These are phyloP conservation scores for Emericellopsis cladophorae DNA, from an alignment of 2,329 filamentous ascomycete genomes.

Conservation along the genomic window DNA sequence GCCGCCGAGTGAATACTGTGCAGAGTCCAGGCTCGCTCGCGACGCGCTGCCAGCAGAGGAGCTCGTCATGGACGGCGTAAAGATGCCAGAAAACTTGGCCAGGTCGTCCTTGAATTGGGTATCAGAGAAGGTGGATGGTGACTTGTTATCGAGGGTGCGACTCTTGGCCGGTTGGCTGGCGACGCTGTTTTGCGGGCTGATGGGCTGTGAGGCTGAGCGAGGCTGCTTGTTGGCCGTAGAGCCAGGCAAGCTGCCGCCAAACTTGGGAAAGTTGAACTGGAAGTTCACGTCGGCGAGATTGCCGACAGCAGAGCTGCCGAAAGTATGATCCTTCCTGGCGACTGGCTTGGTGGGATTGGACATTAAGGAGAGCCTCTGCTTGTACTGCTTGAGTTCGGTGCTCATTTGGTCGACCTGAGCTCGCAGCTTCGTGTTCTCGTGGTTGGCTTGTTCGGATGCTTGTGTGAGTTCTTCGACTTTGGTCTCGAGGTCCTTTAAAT, in stretches of 20 bases:
- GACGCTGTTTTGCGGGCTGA: conserved; percentile 14
- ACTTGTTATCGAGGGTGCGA: conserved; percentile 8
- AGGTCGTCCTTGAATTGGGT: conserved; percentile 32
- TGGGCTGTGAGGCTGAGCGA: conserved; percentile 15
- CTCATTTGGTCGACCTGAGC: conserved; percentile 84
- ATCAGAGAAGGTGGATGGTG: conserved; percentile 6
- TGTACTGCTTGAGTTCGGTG: conserved; percentile 76
- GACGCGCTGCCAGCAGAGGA: conserved; percentile 32
- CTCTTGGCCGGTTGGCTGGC: conserved; percentile 8
- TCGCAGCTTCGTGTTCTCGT: conserved; percentile 74
- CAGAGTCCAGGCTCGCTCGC: conserved; percentile 37
- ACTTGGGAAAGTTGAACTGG: conserved; percentile 92
- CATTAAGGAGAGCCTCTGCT: conserved; percentile 64
- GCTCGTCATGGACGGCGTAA: conserved; percentile 41
- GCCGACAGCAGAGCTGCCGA: conserved; percentile 36
- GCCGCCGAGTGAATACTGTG: conserved; percentile 29
- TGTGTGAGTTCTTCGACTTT: conserved; percentile 71
- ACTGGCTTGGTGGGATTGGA: conserved; percentile 17
- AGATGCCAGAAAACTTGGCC: conserved; percentile 43
- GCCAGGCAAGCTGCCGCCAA: conserved; percentile 56
- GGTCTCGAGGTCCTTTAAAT: conserved; percentile 71
- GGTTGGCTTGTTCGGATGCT: conserved; percentile 66
- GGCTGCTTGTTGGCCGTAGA: conserved; percentile 17
- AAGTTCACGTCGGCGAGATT: conserved; percentile 69
- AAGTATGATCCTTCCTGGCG: conserved; percentile 23